Evolutionary conservation across 768 basidiomycete genomes (phyloP), one percentile per base, ranked within the genome.

Genomic region (Galerina sulciceps): DNA sequence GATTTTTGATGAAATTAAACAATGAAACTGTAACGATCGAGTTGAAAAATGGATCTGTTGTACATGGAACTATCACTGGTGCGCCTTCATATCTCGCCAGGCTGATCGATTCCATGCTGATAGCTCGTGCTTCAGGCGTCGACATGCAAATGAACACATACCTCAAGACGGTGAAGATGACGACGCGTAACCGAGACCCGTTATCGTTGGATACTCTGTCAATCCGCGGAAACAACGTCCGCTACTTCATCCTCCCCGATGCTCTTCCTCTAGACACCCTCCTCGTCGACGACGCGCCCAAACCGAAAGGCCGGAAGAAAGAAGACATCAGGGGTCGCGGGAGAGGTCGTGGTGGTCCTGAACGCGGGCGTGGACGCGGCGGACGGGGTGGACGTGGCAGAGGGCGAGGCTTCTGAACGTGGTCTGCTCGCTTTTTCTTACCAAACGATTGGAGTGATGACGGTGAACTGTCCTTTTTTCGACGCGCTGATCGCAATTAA

Each of bases 91-190:
- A 20, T 55, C 34, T 51, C 31, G 26, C 26, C 26, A 47, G 53
- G 18, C 46, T 53, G 35, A 54, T 45, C 53, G 6, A 48, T 47
- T 14, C 43, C 26, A 43, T 50, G 38, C 55, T 52, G 35, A 37
- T 53, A 44, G 17, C 44, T 23, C 18, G 35, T 42, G 26, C 41
- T 40, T 14, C 73, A 98, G 96, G 95, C 58, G 97, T 99, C 50
- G 96, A 99, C 76, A 95, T 96, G 84, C 94, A 96, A 70, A 99
- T 99, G 96, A 99, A 98, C 79, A 99, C 96, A 2, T 91, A 98
- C 67, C 82, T 99, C 52, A 99, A 99, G 81, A 93, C 94, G 47
- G 93, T 99, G 64, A 98, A 97, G 78, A 89, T 99, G 81, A 94
- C 94, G n/a, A 83, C 87, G 31, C 87, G 94, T 53, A 95, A 94